A percentile compares a stretch with the other conserved stretches of the same genome.
phyloP scores from a whole-genome alignment of 306 rosid genomes.

The Rubus idaeus region DNA sequence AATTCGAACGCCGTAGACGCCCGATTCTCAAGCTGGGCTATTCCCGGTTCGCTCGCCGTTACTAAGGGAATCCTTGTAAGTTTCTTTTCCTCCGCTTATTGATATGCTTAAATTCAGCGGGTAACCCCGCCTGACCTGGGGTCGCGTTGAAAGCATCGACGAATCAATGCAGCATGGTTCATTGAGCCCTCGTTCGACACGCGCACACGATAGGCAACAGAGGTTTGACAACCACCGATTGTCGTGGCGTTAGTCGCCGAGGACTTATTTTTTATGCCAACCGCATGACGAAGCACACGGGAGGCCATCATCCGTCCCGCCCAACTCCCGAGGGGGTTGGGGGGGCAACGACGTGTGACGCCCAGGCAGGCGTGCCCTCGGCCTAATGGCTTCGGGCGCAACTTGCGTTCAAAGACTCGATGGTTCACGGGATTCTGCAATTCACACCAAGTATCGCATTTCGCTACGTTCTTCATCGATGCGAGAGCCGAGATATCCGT shows the following conservation, averaged over 20 bases:
- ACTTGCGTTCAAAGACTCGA: no score
- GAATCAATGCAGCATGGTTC: neutral
- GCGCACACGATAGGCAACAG: slow-evolving; percentile 1
- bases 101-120: slow-evolving; percentile 20
- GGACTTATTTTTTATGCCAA: neutral
- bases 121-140: slow-evolving; percentile 20
- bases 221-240: slow-evolving; percentile 1
- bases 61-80: slow-evolving; percentile 19
- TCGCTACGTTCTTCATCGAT: neutral
- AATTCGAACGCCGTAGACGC: neutral
- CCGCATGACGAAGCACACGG: neutral
- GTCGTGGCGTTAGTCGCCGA: neutral
- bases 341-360: no score
- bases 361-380: no score
- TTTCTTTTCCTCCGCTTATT: slow-evolving; percentile 16
- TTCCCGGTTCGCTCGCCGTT: slow-evolving; percentile 26
- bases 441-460: neutral
- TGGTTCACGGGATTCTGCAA: neutral
- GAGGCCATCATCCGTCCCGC: slow-evolving; percentile 13
- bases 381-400: no score
- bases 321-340: slow-evolving; percentile 5
- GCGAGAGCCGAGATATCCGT: neutral
- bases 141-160: neutral
- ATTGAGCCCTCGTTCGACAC: neutral
- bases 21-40: neutral